These are phyloP conservation scores for Citrus australasica DNA, from an alignment of 345 rosid species.

Conservation along the genomic window DNA sequence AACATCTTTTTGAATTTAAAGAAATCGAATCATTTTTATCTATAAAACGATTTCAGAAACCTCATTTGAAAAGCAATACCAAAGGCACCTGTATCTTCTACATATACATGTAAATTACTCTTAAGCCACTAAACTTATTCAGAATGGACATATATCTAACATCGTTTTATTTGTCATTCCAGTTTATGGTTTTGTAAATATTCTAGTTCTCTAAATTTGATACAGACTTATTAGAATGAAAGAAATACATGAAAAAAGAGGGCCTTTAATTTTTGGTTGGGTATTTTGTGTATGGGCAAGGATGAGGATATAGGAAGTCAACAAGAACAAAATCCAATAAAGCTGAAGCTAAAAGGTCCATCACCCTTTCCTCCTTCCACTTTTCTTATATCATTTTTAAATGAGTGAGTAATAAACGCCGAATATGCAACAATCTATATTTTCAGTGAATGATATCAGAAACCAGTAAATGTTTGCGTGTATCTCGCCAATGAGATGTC, in stretches of 20 bases:
- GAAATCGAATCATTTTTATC: too few species aligned
- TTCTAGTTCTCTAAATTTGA: background rate
- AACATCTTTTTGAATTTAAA: too few species aligned
- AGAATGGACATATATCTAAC: background rate
- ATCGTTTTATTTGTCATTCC: background rate
- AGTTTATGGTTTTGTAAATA: background rate
- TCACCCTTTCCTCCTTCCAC: background rate
- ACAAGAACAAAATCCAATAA: background rate
- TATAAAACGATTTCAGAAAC: too few species aligned
- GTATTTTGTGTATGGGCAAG: background rate
- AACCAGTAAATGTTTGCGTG: background rate
- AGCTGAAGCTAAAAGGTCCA: background rate
- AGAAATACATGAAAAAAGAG: too few species aligned
- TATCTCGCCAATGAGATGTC: background rate
- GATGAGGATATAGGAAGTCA: background rate
- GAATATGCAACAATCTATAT: background rate
- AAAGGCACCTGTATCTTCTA: background rate
- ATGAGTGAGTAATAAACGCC: background rate
- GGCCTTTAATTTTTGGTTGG: background rate
- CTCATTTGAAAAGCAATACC: too few species aligned
- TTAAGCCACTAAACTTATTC: background rate
- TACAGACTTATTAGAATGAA: background rate
- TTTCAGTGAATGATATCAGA: background rate
- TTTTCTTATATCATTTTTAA: background rate
- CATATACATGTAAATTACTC: background rate